Base-by-base conservation (phyloP, 768 basidiomycete species). In the Tricholoma bakamatsutake region DNA sequence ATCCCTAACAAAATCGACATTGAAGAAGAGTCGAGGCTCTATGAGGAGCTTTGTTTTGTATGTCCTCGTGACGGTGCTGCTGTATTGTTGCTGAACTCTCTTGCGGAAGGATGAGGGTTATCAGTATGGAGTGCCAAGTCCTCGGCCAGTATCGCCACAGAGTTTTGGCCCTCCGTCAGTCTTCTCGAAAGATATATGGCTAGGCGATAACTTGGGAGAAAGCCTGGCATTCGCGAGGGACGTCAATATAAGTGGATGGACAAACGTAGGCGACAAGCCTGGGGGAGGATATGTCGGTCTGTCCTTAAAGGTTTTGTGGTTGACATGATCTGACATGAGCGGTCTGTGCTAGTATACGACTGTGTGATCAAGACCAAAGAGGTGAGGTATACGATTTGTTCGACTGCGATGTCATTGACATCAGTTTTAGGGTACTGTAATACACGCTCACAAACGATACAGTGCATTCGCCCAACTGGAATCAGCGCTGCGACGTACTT, bases 171-270 rank as follows among this genome's bases (percentile, higher is more conserved):
- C 79, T 4, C 77, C 80, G 6, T 87, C 84, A 0, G 69, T 88
- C 17, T 83, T 84, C 63, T 86, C 84, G 0, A 76, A 74, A 12
- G 87, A 88, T 47, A 90, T 89, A 24, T 88, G 83, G 78, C 73
- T 89, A 7, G 80, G 76, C 0, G 86, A 88, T 58, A 81, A 81
- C 55, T 75, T 73, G 0, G 82, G 81, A 0, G 74, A 76, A 53
- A 80, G 78, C 48, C 64, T 66, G 0, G 73, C 79, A 1, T 89
- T 90, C 61, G 81, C 88, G 3, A 77, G 81, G 50, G 80, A 83
- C 63, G 86, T 89, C 3, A 73, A 74, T 49, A 84, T 89, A 17
- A 73, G 73, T 9, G 88, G 87, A 0, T 89, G 87, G 87, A 84
- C 82, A 15, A 82, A 76, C 58, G 87, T 90, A 6, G 87, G 87